Evolutionary conservation across 2,329 filamentous ascomycete species (phyloP), one percentile per base, ranked within the genome.

Genomic region (Microcera coccophila): DNA sequence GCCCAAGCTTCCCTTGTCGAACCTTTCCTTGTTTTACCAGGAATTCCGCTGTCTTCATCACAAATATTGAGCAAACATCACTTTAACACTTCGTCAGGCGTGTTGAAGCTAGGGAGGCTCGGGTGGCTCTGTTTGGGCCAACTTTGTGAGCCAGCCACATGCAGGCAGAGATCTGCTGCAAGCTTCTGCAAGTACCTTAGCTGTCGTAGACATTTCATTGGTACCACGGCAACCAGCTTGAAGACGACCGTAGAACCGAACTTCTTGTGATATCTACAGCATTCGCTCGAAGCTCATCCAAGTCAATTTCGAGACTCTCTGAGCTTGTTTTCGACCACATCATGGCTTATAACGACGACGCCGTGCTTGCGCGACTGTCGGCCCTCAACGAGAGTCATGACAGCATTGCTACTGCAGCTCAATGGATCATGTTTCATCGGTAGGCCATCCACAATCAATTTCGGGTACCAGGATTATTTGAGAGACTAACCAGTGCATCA

Each of bases 401-500:
- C 64, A 94, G 90, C 69, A 97, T 98, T 61, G 81, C 95, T 48
- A 91, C 88, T 26, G 90, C 95, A 49, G 90, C 93, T 44, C 91
- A 97, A 82, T 98, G 94, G 94, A 93, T 98, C 49, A 94, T 98
- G 85, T 98, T 98, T 65, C 91, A 98, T 70, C 85, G 90, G 90
- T 95, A 82, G 65, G 45, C 18, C 12, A n/a, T 28, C 17, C 15
- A 20, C 17, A 11, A 45, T 47, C 18, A 47, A 38, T 35, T 18
- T 38, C n/a, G n/a, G n/a, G n/a, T n/a, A n/a, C n/a, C n/a, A n/a
- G n/a, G n/a, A n/a, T n/a, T n/a, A n/a, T 22, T 21, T 5, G 10
- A 22, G 35, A 24, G 31, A 29, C 47, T 50, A 38, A 49, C 24
- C 16, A 8, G 12, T 14, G 26, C 16, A 17, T 28, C 41, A 96